Conservation (phyloP, 129 eudicot species). For the Tanacetum coccineum region DNA sequence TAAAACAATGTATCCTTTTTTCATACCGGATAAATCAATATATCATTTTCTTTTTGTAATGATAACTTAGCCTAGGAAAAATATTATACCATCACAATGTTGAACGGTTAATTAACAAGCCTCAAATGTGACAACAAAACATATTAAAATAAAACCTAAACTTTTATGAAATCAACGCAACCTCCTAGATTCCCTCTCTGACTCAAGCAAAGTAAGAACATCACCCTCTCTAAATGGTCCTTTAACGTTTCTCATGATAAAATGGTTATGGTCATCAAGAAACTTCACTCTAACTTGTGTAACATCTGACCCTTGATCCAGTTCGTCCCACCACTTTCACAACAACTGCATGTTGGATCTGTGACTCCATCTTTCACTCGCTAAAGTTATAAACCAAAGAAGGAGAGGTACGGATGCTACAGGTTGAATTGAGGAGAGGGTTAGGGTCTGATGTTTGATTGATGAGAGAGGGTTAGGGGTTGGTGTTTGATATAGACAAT, state of each 20-base stretch:
- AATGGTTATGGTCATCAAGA: constrained; percentile 38
- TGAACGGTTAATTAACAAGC: background rate
- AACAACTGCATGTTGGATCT: constrained; percentile 39
- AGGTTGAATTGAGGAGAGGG: too few species aligned
- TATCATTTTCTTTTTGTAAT: too few species aligned
- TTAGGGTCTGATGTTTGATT: too few species aligned
- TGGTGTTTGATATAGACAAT: too few species aligned
- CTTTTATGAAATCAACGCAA: constrained; percentile 25
- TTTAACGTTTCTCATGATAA: constrained; percentile 45
- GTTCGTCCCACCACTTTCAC: constrained; percentile 47
- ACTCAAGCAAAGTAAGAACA: constrained; percentile 37
- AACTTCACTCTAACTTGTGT: constrained; percentile 43
- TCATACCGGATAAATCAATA: too few species aligned
- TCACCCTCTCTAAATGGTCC: constrained; percentile 46
- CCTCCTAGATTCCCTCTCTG: constrained; percentile 47
- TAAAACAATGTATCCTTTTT: too few species aligned
- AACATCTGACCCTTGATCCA: constrained; percentile 41
- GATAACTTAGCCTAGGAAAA: too few species aligned
- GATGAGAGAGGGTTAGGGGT: too few species aligned
- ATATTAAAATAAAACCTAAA: background rate
- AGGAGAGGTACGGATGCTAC: too few species aligned
- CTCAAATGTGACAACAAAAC: constrained; percentile 2
- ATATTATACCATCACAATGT: background rate
- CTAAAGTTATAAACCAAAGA: too few species aligned
- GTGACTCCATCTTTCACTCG: constrained; percentile 35